Conservation (phyloP, 441 rosid species). For the Flueggea neowawraea region DNA sequence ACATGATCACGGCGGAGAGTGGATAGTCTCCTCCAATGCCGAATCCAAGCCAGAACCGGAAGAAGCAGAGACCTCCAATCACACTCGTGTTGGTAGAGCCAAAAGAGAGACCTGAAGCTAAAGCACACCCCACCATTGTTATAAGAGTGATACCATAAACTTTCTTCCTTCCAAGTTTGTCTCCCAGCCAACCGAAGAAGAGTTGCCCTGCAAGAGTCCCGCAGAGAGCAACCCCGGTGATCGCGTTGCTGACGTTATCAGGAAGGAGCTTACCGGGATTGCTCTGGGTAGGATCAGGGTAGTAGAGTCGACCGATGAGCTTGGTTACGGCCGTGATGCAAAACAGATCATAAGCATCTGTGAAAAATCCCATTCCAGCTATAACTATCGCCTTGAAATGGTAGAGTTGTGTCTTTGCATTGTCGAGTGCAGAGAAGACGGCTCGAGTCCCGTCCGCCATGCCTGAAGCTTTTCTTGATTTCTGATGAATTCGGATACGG, state of each 20-base stretch:
- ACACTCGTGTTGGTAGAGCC: neutral
- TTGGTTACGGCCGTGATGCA: neutral
- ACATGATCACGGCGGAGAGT: neutral
- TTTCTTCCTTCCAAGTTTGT: neutral
- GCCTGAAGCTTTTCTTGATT: neutral
- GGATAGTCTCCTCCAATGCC: neutral
- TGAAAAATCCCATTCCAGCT: neutral
- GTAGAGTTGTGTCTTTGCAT: neutral
- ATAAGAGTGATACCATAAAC: conserved; percentile 1
- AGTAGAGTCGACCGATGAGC: neutral
- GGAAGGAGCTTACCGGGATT: neutral
- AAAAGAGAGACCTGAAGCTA: neutral
- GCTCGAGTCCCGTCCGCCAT: neutral
- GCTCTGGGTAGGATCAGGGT: neutral
- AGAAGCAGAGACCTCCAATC: neutral
- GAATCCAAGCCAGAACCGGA: neutral
- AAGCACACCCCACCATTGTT: neutral
- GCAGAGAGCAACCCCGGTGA: neutral
- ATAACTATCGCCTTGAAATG: neutral
- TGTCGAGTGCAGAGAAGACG: neutral
- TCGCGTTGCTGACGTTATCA: neutral
- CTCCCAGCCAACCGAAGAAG: neutral
- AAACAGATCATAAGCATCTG: neutral
- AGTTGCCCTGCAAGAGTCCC: neutral
- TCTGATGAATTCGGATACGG: neutral